phyloP scores from a whole-genome alignment of 345 rosid species.

The Raphanus raphanistrum region DNA sequence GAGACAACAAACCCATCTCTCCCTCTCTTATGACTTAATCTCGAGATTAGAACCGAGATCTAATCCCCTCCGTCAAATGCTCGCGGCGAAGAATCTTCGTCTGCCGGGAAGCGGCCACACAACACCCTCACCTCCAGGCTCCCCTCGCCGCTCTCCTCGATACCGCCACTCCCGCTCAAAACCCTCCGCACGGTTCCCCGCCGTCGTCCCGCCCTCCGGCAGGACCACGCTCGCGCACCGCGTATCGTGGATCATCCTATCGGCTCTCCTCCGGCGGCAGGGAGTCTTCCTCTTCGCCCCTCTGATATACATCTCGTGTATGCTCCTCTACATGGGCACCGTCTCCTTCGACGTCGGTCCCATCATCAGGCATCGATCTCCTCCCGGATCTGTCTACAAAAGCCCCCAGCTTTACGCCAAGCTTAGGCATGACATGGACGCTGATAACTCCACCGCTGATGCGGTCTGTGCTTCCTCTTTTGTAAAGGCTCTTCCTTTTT shows the following conservation, averaged over 20 bases:
- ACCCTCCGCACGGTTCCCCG: constrained; percentile 46
- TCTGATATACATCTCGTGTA: constrained; percentile 84
- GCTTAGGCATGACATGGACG: constrained; percentile 84
- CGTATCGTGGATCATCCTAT: constrained; percentile 77
- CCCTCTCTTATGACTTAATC: background rate
- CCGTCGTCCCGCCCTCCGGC: constrained; percentile 45
- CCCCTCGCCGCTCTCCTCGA: constrained; percentile 90
- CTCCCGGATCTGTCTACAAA: constrained; percentile 86
- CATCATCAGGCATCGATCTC: constrained; percentile 56
- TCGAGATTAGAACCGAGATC: constrained; percentile 33
- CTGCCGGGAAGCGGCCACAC: constrained; percentile 89
- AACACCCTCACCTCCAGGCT: constrained; percentile 95
- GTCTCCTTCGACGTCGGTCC: constrained; percentile 84
- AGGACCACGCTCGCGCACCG: constrained; percentile 72
- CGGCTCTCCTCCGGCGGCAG: constrained; percentile 90
- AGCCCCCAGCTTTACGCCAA: constrained; percentile 88
- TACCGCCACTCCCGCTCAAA: constrained; percentile 72
- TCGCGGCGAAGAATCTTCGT: constrained; percentile 62
- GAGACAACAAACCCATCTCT: background rate
- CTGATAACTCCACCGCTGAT: constrained; percentile 89
- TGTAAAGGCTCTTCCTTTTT: background rate
- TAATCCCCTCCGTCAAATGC: constrained; percentile 57
- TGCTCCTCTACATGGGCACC: constrained; percentile 95
- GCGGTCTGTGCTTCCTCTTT: constrained; percentile 52
- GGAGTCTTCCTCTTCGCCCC: constrained; percentile 93